Percentiles rank a stretch among this genome's conserved stretches.
Evolutionary conservation across 345 rosid species (phyloP).

Genomic region (Punica granatum): DNA sequence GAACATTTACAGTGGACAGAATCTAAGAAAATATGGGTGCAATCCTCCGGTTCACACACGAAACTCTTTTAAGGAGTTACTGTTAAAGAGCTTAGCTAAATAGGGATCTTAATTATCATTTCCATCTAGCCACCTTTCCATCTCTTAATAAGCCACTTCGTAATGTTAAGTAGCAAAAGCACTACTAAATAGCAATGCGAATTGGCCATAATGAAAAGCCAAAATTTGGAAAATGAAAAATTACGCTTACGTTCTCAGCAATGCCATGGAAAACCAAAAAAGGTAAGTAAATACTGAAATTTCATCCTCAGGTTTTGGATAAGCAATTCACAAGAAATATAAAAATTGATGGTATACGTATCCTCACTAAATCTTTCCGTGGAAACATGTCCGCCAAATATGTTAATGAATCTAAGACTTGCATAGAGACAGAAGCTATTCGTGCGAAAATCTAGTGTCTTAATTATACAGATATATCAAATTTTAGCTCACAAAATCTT

Average conservation of each 20-base stretch:
- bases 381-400: too few species aligned
- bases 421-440: too few species aligned
- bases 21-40: not conserved
- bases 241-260: too few species aligned
- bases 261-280: not conserved
- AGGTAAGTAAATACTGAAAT: not conserved
- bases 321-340: not conserved
- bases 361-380: too few species aligned
- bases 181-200: not conserved
- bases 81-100: not conserved
- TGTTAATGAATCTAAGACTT: too few species aligned
- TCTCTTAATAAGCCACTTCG: not conserved
- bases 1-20: not conserved
- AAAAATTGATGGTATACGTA: not conserved
- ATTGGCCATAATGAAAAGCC: not conserved
- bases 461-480: not conserved
- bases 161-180: not conserved
- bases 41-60: not conserved
- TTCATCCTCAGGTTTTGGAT: not conserved
- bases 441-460: not conserved
- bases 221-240: not conserved
- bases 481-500: not conserved
- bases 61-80: not conserved
- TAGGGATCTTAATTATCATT: not conserved
- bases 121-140: not conserved